These are phyloP conservation scores for Penicillium sp. DNA, from an alignment of 2,329 filamentous ascomycete genomes.

Conservation along the genomic window DNA sequence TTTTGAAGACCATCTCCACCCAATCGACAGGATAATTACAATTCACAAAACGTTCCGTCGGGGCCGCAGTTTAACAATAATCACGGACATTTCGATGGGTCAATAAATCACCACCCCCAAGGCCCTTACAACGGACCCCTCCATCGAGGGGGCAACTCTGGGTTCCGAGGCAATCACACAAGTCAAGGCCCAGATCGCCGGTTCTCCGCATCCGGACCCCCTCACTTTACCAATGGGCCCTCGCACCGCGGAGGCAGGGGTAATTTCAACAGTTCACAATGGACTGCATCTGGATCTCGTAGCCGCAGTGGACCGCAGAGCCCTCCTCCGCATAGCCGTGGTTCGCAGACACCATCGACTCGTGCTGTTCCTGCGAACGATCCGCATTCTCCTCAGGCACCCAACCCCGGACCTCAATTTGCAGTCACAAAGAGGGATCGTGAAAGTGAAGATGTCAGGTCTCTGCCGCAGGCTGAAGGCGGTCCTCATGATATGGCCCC, in stretches of 20 bases:
- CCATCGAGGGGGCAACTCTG: slow-evolving; percentile 53
- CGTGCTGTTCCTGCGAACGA: slow-evolving; percentile 34
- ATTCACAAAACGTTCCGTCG: slow-evolving; percentile 51
- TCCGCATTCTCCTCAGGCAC: slow-evolving; percentile 36
- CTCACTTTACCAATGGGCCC: slow-evolving; percentile 42
- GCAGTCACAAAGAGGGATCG: slow-evolving; percentile 61
- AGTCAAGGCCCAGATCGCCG: slow-evolving; percentile 46
- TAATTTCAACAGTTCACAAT: slow-evolving; percentile 67
- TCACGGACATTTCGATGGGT: slow-evolving; percentile 50
- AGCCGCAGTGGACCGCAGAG: slow-evolving; percentile 49
- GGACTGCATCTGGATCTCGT: slow-evolving; percentile 60
- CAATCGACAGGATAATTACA: slow-evolving; percentile 57
- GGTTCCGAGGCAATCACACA: slow-evolving; percentile 62
- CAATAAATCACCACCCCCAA: slow-evolving; percentile 49
- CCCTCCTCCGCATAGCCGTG: slow-evolving; percentile 39
- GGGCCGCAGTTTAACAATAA: slow-evolving; percentile 55
- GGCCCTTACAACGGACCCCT: slow-evolving; percentile 46
- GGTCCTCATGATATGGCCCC: slow-evolving; percentile 53
- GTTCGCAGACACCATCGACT: slow-evolving; percentile 31
- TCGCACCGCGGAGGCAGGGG: slow-evolving; percentile 53
- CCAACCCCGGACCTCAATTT: slow-evolving; percentile 61
- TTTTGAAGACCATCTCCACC: slow-evolving; percentile 60
- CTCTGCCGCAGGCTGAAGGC: slow-evolving; percentile 46
- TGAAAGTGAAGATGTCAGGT: slow-evolving; percentile 61
- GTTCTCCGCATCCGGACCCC: slow-evolving; percentile 46